Conservation (phyloP, 768 basidiomycete genomes). For the Nevesoporus exiguus region DNA sequence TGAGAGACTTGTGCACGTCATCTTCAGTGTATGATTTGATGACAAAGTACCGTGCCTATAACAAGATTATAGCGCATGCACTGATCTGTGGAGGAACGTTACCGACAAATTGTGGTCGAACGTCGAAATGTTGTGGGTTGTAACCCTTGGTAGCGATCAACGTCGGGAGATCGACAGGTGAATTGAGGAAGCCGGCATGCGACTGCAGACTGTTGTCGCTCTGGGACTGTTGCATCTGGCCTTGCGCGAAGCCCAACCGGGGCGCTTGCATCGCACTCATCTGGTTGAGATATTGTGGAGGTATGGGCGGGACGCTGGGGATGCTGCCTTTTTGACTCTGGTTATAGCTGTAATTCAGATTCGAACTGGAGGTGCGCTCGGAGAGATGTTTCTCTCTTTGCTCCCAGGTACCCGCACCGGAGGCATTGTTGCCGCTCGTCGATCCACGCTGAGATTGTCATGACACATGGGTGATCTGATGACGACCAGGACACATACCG, state of each 20-base stretch:
- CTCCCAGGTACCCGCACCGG: constrained; percentile 53
- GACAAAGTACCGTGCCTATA: constrained; percentile 87
- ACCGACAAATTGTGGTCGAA: constrained; percentile 71
- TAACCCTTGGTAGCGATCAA: constrained; percentile 87
- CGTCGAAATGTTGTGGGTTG: constrained; percentile 84
- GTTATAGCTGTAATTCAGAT: constrained; percentile 59
- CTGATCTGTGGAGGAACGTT: neutral
- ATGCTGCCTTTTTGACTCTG: constrained; percentile 38
- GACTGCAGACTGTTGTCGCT: constrained; percentile 35
- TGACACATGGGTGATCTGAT: constrained; percentile 33
- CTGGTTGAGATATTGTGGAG: constrained; percentile 68
- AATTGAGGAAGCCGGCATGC: constrained; percentile 46
- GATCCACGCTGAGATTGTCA: constrained; percentile 36
- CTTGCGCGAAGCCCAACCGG: constrained; percentile 38
- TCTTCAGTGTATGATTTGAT: constrained; percentile 99
- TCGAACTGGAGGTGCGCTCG: constrained; percentile 64
- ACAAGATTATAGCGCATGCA: constrained; percentile 4
- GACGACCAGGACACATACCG: constrained; percentile 45
- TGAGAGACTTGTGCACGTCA: constrained; percentile 97
- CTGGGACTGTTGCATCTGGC: constrained; percentile 27
- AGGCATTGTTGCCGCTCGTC: constrained; percentile 28
- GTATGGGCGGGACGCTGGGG: constrained; percentile 71
- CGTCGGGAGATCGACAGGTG: constrained; percentile 83
- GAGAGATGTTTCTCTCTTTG: constrained; percentile 58
- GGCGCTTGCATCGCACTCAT: constrained; percentile 34